phyloP scores from a whole-genome alignment of 2,329 filamentous ascomycete genomes.

The Trichoderma lentiforme region DNA sequence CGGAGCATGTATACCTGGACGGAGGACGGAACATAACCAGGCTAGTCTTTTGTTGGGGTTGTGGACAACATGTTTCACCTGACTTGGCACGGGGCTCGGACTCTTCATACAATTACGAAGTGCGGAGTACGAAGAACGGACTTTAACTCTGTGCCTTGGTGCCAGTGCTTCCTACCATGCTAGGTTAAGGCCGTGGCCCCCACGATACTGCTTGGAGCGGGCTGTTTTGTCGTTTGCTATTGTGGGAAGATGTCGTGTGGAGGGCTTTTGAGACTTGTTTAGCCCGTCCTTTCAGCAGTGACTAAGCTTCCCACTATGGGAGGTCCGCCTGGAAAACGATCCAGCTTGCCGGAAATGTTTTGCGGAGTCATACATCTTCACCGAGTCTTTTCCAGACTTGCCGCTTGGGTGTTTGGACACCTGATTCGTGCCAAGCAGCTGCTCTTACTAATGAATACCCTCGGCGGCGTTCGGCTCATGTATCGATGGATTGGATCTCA shows the following conservation, averaged over 20 bases:
- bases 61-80: not conserved
- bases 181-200: not conserved
- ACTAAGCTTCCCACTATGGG: not conserved
- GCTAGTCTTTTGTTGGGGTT: not conserved
- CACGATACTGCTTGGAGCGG: not conserved
- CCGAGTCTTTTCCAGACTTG: not conserved
- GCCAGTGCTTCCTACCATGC: not conserved
- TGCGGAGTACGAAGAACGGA: not conserved
- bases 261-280: not conserved
- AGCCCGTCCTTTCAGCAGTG: not conserved
- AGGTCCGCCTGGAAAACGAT: not conserved
- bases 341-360: not conserved
- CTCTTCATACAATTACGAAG: not conserved
- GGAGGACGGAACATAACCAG: not conserved
- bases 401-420: not conserved
- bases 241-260: slow-evolving; percentile 1
- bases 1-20: not conserved
- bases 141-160: not conserved
- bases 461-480: not conserved
- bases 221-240: not conserved
- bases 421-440: not conserved
- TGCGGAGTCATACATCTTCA: not conserved
- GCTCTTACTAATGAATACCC: not conserved
- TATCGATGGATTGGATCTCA: not conserved
- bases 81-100: not conserved